phyloP scores from a whole-genome alignment of 2,329 filamentous ascomycete genomes.

The Xylaria sp. region DNA sequence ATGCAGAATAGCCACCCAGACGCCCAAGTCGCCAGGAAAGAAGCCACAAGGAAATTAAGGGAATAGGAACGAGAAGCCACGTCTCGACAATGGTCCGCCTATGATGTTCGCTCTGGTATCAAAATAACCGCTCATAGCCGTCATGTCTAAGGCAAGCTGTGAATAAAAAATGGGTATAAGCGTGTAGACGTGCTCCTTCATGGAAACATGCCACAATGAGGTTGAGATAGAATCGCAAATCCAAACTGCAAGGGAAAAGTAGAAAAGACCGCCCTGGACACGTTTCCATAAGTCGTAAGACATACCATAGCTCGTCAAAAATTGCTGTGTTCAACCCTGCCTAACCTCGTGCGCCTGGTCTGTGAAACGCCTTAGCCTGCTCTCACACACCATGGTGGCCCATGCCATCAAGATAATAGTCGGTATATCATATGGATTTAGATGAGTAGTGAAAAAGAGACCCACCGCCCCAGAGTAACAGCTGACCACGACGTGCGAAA shows the following conservation, averaged over 20 bases:
- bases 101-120: conserved; percentile 26
- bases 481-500: neutral
- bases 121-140: conserved; percentile 8
- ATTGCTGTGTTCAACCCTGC: conserved; percentile 21
- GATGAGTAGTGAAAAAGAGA: neutral
- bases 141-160: conserved; percentile 15
- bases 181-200: conserved; percentile 28
- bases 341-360: conserved; percentile 22
- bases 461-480: neutral
- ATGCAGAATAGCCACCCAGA: conserved; percentile 29
- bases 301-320: conserved; percentile 5
- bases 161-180: conserved; percentile 26
- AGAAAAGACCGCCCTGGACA: conserved; percentile 5
- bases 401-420: conserved; percentile 4
- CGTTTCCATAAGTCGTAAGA: conserved; percentile 9
- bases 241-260: neutral
- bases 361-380: conserved; percentile 24
- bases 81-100: conserved; percentile 19
- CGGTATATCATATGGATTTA: conserved; percentile 18
- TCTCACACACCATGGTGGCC: conserved; percentile 18
- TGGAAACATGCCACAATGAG: conserved; percentile 22
- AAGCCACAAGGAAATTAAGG: neutral
- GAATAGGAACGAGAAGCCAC: conserved; percentile 15
- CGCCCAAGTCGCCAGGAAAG: conserved; percentile 13
- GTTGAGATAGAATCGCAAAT: neutral